A percentile compares a stretch with the other conserved stretches of the same genome.
Evolutionary conservation across 2,329 filamentous ascomycete species (phyloP).

Genomic region (Ambrosiella cleistominuta): DNA sequence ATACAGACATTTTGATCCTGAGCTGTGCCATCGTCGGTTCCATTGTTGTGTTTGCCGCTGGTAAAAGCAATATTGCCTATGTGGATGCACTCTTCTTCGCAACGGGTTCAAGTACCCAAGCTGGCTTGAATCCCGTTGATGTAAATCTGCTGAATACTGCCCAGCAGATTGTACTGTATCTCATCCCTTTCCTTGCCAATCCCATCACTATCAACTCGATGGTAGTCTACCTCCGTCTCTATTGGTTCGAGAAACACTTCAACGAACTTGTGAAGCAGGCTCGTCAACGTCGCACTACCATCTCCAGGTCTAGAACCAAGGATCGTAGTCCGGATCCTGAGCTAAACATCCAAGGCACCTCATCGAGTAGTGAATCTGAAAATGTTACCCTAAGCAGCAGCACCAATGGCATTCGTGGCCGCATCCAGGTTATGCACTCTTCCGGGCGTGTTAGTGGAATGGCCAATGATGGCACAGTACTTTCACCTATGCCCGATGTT

Average conservation of each 20-base stretch:
- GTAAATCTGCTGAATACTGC: conserved; percentile 51
- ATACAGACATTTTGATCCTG: conserved; percentile 62
- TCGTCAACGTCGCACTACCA: conserved; percentile 43
- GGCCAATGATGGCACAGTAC: conserved; percentile 38
- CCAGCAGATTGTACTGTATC: conserved; percentile 55
- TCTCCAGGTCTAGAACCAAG: conserved; percentile 33
- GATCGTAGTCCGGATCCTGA: conserved; percentile 19
- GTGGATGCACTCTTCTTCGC: conserved; percentile 82
- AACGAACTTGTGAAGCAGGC: conserved; percentile 65
- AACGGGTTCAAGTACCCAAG: conserved; percentile 76
- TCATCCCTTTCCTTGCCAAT: conserved; percentile 56
- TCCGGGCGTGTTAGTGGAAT: conserved; percentile 36
- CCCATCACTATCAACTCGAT: conserved; percentile 71
- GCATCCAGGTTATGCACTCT: conserved; percentile 48
- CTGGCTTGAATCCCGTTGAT: conserved; percentile 70
- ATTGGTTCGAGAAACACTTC: conserved; percentile 97
- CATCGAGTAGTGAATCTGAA: conserved; percentile 1
- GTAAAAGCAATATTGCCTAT: conserved; percentile 45
- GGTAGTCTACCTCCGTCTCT: conserved; percentile 81
- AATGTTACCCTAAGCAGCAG: background rate
- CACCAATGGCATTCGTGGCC: conserved; percentile 39
- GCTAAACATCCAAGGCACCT: conserved; percentile 13
- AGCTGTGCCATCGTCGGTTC: conserved; percentile 55
- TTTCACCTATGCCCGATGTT: conserved; percentile 9
- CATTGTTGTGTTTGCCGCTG: conserved; percentile 51